Evolutionary conservation across 2,329 filamentous ascomycete species (phyloP).

Genomic region (Arthrobotrys conoides): DNA sequence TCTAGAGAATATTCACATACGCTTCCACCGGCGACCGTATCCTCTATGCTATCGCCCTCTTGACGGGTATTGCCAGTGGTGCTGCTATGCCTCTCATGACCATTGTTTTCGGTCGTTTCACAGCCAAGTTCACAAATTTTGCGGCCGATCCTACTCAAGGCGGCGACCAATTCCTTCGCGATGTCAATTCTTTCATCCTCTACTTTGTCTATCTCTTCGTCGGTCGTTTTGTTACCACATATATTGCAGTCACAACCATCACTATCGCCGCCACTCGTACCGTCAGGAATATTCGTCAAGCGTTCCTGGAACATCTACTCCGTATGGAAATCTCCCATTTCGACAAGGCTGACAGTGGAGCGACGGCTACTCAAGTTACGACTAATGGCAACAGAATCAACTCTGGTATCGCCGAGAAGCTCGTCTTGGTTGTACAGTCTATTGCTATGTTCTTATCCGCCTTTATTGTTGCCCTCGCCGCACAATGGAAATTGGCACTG

Average conservation of each 20-base stretch:
- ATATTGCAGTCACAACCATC: slow-evolving; percentile 73
- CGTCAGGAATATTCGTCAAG: slow-evolving; percentile 71
- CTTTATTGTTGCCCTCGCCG: slow-evolving; percentile 72
- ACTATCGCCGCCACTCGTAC: slow-evolving; percentile 72
- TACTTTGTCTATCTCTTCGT: slow-evolving; percentile 81
- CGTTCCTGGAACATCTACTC: slow-evolving; percentile 77
- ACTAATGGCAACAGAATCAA: slow-evolving; percentile 76
- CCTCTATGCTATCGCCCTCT: slow-evolving; percentile 34
- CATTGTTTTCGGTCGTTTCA: slow-evolving; percentile 60
- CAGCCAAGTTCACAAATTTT: slow-evolving; percentile 63
- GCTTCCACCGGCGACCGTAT: slow-evolving; percentile 31
- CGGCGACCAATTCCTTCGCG: slow-evolving; percentile 29
- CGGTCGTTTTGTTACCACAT: slow-evolving; percentile 75
- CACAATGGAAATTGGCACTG: slow-evolving; percentile 74
- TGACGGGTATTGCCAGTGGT: slow-evolving; percentile 47
- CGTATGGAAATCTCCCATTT: slow-evolving; percentile 77
- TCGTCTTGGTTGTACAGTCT: slow-evolving; percentile 74
- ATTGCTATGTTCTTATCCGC: slow-evolving; percentile 71
- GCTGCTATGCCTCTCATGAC: slow-evolving; percentile 57
- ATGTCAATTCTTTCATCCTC: slow-evolving; percentile 66
- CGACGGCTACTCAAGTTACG: slow-evolving; percentile 70
- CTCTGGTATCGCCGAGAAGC: slow-evolving; percentile 70
- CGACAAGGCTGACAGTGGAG: slow-evolving; percentile 70
- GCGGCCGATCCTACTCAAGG: slow-evolving; percentile 25
- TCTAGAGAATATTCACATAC: slow-evolving; percentile 43